Evolutionary conservation across 495 filamentous ascomycete genomes (phyloP).

Genomic region (Aspergillus avenaceus): DNA sequence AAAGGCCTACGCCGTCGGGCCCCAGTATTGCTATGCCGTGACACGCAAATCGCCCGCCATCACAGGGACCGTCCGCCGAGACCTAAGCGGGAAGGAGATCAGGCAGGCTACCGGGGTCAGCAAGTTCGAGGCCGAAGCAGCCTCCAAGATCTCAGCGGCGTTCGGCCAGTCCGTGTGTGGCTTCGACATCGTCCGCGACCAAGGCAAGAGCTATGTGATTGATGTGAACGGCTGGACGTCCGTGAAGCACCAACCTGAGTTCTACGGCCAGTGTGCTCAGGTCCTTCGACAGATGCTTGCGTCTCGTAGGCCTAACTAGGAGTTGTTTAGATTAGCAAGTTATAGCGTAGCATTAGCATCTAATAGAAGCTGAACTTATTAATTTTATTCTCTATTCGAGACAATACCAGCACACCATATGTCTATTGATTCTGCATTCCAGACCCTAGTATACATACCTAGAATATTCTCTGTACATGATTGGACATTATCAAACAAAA

Average conservation of each 20-base stretch:
- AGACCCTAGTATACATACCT: no score
- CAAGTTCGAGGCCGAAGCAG: neutral
- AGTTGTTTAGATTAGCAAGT: no score
- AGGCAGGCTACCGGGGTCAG: neutral
- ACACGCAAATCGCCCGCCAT: neutral
- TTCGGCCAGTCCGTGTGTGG: neutral
- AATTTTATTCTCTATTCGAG: no score
- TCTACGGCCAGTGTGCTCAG: neutral
- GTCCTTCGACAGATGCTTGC: neutral
- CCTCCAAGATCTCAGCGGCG: neutral
- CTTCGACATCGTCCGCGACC: neutral
- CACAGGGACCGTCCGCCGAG: neutral
- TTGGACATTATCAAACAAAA: no score
- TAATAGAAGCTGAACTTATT: no score
- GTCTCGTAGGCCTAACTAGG: neutral
- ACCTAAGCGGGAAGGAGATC: neutral
- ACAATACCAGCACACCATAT: no score
- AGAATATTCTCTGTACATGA: no score
- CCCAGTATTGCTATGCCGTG: neutral
- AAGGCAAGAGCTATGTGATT: neutral
- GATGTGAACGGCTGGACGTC: neutral
- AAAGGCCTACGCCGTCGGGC: neutral
- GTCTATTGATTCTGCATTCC: no score
- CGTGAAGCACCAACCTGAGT: neutral
- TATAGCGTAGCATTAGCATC: no score